phyloP scores from a whole-genome alignment of 768 basidiomycete genomes.

The Hygrophorus pudorinus region DNA sequence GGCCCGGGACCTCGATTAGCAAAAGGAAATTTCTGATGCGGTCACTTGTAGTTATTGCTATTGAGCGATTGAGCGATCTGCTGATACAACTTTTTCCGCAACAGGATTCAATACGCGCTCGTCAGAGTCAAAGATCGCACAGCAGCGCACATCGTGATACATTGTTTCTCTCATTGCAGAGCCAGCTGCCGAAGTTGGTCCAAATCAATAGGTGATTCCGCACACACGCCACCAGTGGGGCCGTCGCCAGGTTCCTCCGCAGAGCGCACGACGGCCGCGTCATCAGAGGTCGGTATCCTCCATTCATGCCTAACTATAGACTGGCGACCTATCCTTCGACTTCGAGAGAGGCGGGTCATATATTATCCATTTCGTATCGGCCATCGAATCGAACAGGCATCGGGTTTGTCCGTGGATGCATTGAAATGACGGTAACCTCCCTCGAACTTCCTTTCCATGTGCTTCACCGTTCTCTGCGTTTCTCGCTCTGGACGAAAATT shows the following conservation, averaged over 20 bases:
- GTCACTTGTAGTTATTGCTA: slow-evolving; percentile 8
- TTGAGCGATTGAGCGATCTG: slow-evolving; percentile 2
- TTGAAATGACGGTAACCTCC: no score
- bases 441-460: no score
- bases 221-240: slow-evolving; percentile 70
- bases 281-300: slow-evolving; percentile 59
- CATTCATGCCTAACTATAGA: no score
- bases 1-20: slow-evolving; percentile 77
- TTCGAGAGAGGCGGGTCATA: no score
- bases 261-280: slow-evolving; percentile 85
- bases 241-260: slow-evolving; percentile 71
- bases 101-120: slow-evolving; percentile 91
- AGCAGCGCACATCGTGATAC: slow-evolving; percentile 3
- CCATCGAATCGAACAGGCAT: no score
- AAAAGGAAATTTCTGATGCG: slow-evolving; percentile 90
- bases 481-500: no score
- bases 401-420: no score
- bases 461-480: no score
- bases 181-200: slow-evolving; percentile 80
- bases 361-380: no score
- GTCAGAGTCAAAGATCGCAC: slow-evolving; percentile 73
- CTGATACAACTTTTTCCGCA: slow-evolving; percentile 3
- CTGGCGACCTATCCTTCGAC: no score
- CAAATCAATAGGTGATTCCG: slow-evolving; percentile 97
- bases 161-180: slow-evolving; percentile 32